phyloP scores from a whole-genome alignment of 2,329 filamentous ascomycete species.

The Leptographium lundbergii region DNA sequence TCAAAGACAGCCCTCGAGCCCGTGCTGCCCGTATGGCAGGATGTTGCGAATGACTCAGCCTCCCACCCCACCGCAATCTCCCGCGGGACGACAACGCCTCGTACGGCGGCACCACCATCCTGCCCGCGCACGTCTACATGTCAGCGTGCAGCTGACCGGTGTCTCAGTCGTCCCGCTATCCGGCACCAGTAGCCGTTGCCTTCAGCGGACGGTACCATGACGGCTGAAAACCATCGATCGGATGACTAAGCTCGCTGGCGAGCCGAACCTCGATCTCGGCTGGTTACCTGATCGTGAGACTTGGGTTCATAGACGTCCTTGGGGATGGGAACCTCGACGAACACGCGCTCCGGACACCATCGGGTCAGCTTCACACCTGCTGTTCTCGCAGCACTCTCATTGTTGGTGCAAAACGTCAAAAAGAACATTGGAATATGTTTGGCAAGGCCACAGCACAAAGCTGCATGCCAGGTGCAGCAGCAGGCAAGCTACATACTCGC shows the following conservation, averaged over 20 bases:
- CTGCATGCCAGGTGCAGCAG: background rate
- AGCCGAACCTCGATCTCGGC: background rate
- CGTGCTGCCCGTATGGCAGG: background rate
- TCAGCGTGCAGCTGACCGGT: background rate
- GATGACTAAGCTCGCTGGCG: background rate
- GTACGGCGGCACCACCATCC: background rate
- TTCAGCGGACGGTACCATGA: background rate
- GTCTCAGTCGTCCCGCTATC: background rate
- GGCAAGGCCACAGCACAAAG: background rate
- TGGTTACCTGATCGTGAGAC: background rate
- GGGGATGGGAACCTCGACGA: background rate
- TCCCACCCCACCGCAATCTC: background rate
- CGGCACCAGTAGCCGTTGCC: background rate
- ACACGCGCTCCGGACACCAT: background rate
- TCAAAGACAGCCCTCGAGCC: background rate
- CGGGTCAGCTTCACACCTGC: background rate
- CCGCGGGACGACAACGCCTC: conserved; percentile 1
- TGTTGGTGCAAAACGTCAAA: background rate
- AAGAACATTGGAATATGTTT: background rate
- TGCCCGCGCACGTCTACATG: no score
- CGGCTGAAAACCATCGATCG: no score
- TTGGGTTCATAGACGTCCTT: background rate
- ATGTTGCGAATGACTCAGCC: background rate
- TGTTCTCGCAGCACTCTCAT: background rate
- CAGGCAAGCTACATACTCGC: no score